phyloP scores from a whole-genome alignment of 164 flowering plant genomes.

The Piper betle region DNA sequence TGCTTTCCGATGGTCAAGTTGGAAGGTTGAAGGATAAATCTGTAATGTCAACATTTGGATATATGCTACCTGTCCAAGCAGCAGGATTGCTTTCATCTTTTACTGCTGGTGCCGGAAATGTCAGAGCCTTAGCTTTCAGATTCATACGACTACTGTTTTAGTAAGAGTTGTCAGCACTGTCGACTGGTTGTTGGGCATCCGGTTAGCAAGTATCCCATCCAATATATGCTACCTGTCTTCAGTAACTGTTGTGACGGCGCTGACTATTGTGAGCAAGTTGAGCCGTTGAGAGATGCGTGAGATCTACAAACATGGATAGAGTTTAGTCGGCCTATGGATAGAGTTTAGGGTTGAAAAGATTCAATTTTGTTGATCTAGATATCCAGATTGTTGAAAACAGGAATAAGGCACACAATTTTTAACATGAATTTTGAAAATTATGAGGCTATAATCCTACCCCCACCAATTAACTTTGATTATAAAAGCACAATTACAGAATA shows the following conservation, averaged over 20 bases:
- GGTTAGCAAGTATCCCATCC: neutral
- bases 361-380: neutral
- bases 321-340: neutral
- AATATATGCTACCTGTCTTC: too few species aligned
- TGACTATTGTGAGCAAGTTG: neutral
- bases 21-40: constrained; percentile 74
- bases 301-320: neutral
- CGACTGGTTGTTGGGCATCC: neutral
- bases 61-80: constrained; percentile 86
- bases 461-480: too few species aligned
- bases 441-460: too few species aligned
- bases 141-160: neutral
- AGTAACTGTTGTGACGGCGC: neutral
- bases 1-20: constrained; percentile 82
- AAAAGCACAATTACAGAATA: too few species aligned
- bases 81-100: constrained; percentile 94
- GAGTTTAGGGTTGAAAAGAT: too few species aligned
- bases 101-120: constrained; percentile 47
- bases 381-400: too few species aligned
- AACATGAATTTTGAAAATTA: too few species aligned
- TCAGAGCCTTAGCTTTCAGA: constrained; percentile 41
- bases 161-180: neutral
- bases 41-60: constrained; percentile 77
- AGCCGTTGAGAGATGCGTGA: neutral
- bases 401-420: too few species aligned